Conservation (phyloP, 805 yeast species). For the Lipomyces kockii region DNA sequence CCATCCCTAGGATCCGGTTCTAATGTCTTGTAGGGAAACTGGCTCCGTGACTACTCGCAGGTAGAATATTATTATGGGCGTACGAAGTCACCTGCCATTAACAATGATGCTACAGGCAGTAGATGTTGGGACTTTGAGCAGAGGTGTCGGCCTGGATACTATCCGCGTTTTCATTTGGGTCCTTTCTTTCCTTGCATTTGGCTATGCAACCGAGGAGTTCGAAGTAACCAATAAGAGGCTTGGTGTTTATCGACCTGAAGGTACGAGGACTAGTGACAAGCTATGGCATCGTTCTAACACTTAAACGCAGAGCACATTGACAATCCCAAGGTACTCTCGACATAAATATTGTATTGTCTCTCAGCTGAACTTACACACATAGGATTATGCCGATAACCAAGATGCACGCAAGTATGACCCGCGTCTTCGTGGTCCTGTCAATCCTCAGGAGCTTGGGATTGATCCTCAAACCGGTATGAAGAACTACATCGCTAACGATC, state of each 20-base stretch:
- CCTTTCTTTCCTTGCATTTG: slow-evolving; percentile 37
- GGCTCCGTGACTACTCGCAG: slow-evolving; percentile 41
- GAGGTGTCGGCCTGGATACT: slow-evolving; percentile 32
- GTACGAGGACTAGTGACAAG: slow-evolving; percentile 4
- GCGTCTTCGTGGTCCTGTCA: slow-evolving; percentile 37
- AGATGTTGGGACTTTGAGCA: slow-evolving; percentile 37
- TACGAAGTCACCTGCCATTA: not conserved
- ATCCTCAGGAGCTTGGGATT: slow-evolving; percentile 36
- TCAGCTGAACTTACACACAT: not conserved
- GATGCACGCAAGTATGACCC: slow-evolving; percentile 35
- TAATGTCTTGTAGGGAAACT: slow-evolving; percentile 29
- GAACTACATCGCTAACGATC: slow-evolving; percentile 39
- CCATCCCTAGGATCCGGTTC: not conserved
- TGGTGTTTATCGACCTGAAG: slow-evolving; percentile 38
- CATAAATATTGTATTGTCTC: not conserved
- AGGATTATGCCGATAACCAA: slow-evolving; percentile 37
- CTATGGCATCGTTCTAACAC: not conserved
- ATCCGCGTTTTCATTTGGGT: slow-evolving; percentile 37
- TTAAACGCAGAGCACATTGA: slow-evolving; percentile 38
- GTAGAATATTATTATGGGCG: not conserved
- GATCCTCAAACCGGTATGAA: slow-evolving; percentile 40
- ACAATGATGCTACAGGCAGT: slow-evolving; percentile 24
- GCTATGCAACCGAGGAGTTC: slow-evolving; percentile 41
- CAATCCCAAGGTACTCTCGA: slow-evolving; percentile 31
- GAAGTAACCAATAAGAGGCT: slow-evolving; percentile 39